Conservation (phyloP, 441 rosid genomes). For the Adansonia gregorii region DNA sequence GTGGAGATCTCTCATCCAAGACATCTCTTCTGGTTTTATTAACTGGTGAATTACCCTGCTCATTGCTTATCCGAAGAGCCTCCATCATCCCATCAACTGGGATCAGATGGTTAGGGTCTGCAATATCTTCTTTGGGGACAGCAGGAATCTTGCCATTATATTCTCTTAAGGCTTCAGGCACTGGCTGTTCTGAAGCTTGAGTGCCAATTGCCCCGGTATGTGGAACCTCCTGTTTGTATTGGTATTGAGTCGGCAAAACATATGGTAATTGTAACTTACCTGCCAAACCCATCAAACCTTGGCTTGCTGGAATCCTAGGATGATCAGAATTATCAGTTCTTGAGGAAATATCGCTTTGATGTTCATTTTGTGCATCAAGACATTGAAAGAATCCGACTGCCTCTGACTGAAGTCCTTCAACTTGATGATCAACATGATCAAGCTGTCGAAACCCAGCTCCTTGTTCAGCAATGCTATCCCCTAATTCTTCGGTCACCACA, state of each 20-base stretch:
- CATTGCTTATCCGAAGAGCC: slow-evolving; percentile 40
- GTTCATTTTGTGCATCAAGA: slow-evolving; percentile 37
- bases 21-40: slow-evolving; percentile 42
- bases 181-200: slow-evolving; percentile 39
- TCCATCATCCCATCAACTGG: slow-evolving; percentile 51
- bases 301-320: slow-evolving; percentile 34
- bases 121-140: slow-evolving; percentile 38
- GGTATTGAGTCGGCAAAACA: slow-evolving; percentile 37
- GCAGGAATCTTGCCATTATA: slow-evolving; percentile 32
- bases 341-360: slow-evolving; percentile 26
- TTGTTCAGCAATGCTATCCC: slow-evolving; percentile 45
- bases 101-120: slow-evolving; percentile 39
- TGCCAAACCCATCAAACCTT: slow-evolving; percentile 32
- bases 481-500: slow-evolving; percentile 38
- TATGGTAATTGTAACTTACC: slow-evolving; percentile 37
- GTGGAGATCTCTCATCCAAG: slow-evolving; percentile 40
- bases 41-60: slow-evolving; percentile 37
- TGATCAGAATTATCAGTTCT: slow-evolving; percentile 41
- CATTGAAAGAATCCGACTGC: slow-evolving; percentile 37
- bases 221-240: slow-evolving; percentile 42
- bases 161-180: slow-evolving; percentile 43
- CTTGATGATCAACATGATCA: slow-evolving; percentile 42
- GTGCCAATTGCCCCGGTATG: slow-evolving; percentile 31
- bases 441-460: slow-evolving; percentile 38
- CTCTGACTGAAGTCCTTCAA: slow-evolving; percentile 39